Conservation (phyloP, 441 rosid genomes). For the Gossypium schwendimanii region DNA sequence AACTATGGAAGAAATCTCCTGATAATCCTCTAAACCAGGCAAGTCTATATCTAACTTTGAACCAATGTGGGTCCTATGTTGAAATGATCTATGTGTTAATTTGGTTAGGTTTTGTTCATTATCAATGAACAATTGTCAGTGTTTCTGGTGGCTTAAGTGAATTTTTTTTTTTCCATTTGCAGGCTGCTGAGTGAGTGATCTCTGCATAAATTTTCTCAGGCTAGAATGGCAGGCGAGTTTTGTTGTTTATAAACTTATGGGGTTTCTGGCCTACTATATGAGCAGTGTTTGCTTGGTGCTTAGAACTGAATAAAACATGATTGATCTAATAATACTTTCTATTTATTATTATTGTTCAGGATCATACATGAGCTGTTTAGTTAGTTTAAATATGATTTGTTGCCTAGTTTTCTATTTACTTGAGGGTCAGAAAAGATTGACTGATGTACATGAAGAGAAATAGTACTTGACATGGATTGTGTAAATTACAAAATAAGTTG, state of each 20-base stretch:
- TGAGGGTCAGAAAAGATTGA: not conserved
- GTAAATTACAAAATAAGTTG: not conserved
- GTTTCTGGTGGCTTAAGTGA: not conserved
- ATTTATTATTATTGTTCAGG: not conserved
- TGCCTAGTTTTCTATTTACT: not conserved
- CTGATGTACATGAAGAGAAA: constrained; percentile 17
- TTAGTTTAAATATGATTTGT: not conserved
- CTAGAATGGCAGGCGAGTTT: constrained; percentile 2
- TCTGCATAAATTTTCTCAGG: constrained; percentile 7
- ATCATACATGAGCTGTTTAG: not conserved
- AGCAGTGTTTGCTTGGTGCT: constrained; percentile 12
- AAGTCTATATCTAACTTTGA: not conserved
- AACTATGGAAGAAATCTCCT: constrained; percentile 96
- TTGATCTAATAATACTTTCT: constrained; percentile 6
- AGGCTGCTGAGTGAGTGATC: constrained; percentile 46
- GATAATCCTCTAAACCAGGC: constrained; percentile 98
- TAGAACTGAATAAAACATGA: constrained; percentile 8
- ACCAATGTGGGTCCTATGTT: not conserved
- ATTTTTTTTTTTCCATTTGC: constrained; percentile 17
- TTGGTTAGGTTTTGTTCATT: not conserved
- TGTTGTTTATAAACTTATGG: not conserved
- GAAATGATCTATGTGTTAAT: not conserved
- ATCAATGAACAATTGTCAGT: not conserved
- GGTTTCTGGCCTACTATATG: constrained; percentile 3
- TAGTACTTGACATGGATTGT: not conserved